Evolutionary conservation across 805 yeast species (phyloP).

Genomic region (Blastobotrys muscicola): DNA sequence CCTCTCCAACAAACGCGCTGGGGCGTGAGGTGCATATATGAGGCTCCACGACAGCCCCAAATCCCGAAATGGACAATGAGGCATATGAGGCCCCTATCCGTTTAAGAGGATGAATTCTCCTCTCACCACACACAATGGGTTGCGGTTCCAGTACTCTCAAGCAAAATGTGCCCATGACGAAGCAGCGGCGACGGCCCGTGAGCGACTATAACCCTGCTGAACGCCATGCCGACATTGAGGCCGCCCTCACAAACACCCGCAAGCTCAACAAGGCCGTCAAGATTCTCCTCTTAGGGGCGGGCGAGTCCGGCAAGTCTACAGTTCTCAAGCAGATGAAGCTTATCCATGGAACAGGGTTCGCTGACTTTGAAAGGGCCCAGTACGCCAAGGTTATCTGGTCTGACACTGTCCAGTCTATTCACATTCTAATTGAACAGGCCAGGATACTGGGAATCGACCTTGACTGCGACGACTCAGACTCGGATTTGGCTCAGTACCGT

Average conservation of each 20-base stretch:
- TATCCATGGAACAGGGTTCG: conserved; percentile 77
- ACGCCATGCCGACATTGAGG: conserved; percentile 38
- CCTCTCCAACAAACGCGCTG: no score
- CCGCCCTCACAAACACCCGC: conserved; percentile 18
- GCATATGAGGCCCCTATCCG: no score
- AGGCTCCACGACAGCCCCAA: no score
- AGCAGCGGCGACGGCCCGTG: neutral
- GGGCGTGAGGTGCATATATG: no score
- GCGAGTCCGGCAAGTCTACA: conserved; percentile 91
- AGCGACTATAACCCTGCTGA: conserved; percentile 6
- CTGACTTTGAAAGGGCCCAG: conserved; percentile 65
- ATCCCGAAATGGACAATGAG: no score
- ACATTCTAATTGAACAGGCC: conserved; percentile 66
- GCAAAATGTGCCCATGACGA: conserved; percentile 1
- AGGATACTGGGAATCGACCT: conserved; percentile 52
- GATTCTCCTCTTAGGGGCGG: conserved; percentile 79
- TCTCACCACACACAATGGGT: conserved; percentile 12
- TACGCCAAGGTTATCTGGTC: conserved; percentile 88
- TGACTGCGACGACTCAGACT: conserved; percentile 49
- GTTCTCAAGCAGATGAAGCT: conserved; percentile 82
- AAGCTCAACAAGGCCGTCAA: conserved; percentile 33
- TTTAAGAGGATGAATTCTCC: no score
- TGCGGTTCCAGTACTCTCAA: conserved; percentile 17
- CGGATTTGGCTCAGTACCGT: conserved; percentile 32
- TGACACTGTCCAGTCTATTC: conserved; percentile 81